A percentile compares a stretch with the other conserved stretches of the same genome.
These are phyloP conservation scores for Hypoxylon sp. DNA, from an alignment of 2,329 filamentous ascomycete genomes.

Conservation along the genomic window DNA sequence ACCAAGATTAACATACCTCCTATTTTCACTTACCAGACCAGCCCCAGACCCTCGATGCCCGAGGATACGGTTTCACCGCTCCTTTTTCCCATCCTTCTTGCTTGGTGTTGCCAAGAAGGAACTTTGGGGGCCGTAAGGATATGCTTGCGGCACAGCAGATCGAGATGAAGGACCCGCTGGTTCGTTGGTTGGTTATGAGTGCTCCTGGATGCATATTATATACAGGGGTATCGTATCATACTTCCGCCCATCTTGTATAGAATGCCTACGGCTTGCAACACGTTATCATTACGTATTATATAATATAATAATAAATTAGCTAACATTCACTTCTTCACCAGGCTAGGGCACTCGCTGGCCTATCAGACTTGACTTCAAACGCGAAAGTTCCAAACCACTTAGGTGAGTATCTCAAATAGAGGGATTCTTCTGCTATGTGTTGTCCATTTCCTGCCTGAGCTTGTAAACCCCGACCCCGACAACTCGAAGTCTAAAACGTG, in stretches of 20 bases:
- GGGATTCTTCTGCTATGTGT: not conserved
- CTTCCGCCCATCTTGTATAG: not conserved
- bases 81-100: constrained; percentile 15
- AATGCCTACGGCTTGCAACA: not conserved
- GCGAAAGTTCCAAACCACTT: constrained; percentile 21
- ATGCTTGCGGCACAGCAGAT: constrained; percentile 7
- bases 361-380: constrained; percentile 19
- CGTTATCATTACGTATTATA: not conserved
- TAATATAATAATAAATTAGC: not conserved
- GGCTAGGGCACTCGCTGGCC: not conserved
- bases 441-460: not conserved
- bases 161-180: constrained; percentile 11
- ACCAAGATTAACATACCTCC: constrained; percentile 14
- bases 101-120: not conserved
- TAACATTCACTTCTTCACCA: constrained; percentile 7
- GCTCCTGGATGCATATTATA: not conserved
- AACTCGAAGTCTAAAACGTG: not conserved
- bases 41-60: constrained; percentile 12
- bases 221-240: not conserved
- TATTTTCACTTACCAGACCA: not conserved
- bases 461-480: not conserved
- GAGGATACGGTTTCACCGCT: constrained; percentile 32
- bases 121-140: constrained; percentile 12
- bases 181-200: not conserved
- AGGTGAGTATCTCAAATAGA: constrained; percentile 20